Percentiles rank a stretch among this genome's conserved stretches.
These are phyloP conservation scores for Suillus weaverae DNA, from an alignment of 768 basidiomycete species.

Conservation along the genomic window DNA sequence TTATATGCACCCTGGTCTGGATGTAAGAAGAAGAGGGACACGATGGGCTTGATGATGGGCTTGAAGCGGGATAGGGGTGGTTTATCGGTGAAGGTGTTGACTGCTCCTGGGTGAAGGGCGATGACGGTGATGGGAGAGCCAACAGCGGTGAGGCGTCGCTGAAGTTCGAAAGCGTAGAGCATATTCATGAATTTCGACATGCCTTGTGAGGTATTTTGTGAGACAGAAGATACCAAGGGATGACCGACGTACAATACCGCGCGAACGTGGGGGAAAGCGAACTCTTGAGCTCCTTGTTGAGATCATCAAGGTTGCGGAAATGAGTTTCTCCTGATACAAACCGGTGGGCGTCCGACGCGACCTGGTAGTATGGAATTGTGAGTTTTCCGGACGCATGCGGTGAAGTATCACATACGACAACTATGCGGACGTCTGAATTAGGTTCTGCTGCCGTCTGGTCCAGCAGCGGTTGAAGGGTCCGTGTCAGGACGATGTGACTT, in stretches of 20 bases:
- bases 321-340: constrained; percentile 17
- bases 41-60: constrained; percentile 20
- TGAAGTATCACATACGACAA: constrained; percentile 43
- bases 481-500: constrained; percentile 56
- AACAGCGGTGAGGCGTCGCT: constrained; percentile 42
- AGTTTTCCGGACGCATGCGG: neutral
- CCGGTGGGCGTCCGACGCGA: constrained; percentile 33
- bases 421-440: constrained; percentile 58
- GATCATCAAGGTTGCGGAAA: constrained; percentile 35
- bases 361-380: constrained; percentile 3
- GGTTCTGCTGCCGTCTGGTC: constrained; percentile 46
- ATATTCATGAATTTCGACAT: constrained; percentile 52
- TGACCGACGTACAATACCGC: constrained; percentile 34
- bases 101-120: constrained; percentile 30
- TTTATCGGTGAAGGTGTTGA: constrained; percentile 22
- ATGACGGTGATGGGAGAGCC: constrained; percentile 30
- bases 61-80: neutral
- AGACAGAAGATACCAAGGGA: neutral
- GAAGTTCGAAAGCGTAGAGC: constrained; percentile 51
- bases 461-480: constrained; percentile 53
- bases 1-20: constrained; percentile 28
- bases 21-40: constrained; percentile 19
- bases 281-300: constrained; percentile 37
- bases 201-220: constrained; percentile 29
- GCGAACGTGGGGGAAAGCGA: constrained; percentile 16